Evolutionary conservation across 2,329 filamentous ascomycete genomes (phyloP).

Genomic region (Diaporthe caulivora): DNA sequence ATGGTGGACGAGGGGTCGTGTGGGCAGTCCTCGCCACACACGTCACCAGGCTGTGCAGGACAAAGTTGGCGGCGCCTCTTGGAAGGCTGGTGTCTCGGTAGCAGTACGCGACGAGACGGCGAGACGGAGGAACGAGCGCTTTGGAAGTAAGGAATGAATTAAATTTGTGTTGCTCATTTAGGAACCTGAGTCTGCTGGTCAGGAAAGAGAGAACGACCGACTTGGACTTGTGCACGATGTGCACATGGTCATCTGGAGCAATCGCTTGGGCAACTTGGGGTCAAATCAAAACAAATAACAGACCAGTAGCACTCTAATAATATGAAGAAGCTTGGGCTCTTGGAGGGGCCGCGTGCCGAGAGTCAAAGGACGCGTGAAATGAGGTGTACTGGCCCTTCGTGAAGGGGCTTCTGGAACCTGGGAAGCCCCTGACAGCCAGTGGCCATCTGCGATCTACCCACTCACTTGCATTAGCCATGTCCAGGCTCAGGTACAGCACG

Average conservation of each 20-base stretch:
- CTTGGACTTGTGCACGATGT: constrained; percentile 17
- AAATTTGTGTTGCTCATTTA: constrained; percentile 7
- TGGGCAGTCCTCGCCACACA: constrained; percentile 22
- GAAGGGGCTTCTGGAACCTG: neutral
- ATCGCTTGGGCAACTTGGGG: constrained; percentile 27
- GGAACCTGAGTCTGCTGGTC: neutral
- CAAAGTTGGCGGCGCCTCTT: constrained; percentile 6
- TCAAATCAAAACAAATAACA: constrained; percentile 33
- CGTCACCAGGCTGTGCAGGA: constrained; percentile 15
- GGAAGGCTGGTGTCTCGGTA: neutral
- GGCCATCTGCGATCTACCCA: constrained; percentile 25
- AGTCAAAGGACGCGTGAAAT: constrained; percentile 15
- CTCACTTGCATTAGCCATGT: neutral
- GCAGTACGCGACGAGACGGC: constrained; percentile 1
- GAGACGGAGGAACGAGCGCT: neutral
- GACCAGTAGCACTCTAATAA: neutral
- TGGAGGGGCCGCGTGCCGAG: constrained; percentile 25
- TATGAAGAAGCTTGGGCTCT: constrained; percentile 1
- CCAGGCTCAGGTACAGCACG: neutral
- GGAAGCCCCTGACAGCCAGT: constrained; percentile 12
- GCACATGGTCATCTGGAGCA: constrained; percentile 8
- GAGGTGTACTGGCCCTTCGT: constrained; percentile 9
- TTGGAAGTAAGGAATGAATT: neutral
- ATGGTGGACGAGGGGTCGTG: constrained; percentile 29
- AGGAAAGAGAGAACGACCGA: neutral